Conservation (phyloP, 495 filamentous ascomycete species). For the Hypoxylon intermedium region DNA sequence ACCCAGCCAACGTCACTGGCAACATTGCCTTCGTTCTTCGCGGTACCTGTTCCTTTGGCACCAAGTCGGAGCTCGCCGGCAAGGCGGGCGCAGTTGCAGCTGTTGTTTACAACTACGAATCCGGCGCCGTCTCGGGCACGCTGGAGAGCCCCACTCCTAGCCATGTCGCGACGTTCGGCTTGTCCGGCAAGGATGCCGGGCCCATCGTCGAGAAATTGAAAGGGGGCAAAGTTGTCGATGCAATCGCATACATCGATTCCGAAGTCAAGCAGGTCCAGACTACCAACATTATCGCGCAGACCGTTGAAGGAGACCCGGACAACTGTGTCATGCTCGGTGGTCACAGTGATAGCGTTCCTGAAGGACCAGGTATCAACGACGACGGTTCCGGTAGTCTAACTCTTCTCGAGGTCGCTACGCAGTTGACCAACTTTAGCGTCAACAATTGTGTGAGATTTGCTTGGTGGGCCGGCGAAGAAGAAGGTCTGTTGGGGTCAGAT, state of each 20-base stretch:
- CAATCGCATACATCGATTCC: constrained; percentile 64
- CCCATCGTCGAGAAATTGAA: constrained; percentile 56
- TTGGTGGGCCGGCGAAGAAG: constrained; percentile 66
- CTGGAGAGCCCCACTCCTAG: constrained; percentile 58
- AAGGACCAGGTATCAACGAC: constrained; percentile 59
- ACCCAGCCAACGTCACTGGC: constrained; percentile 49
- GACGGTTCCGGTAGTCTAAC: constrained; percentile 62
- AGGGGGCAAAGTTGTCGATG: constrained; percentile 54
- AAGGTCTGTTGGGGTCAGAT: constrained; percentile 63
- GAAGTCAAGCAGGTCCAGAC: constrained; percentile 54
- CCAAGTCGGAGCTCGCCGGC: constrained; percentile 63
- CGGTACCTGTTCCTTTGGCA: constrained; percentile 66
- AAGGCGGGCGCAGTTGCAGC: constrained; percentile 66
- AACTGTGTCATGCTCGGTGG: constrained; percentile 66
- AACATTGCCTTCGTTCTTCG: constrained; percentile 64
- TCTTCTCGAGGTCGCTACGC: constrained; percentile 61
- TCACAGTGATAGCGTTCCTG: constrained; percentile 61
- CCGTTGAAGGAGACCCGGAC: constrained; percentile 58
- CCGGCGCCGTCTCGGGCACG: constrained; percentile 58
- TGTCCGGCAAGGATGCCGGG: constrained; percentile 59
- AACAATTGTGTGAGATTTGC: constrained; percentile 65
- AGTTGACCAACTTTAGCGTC: constrained; percentile 56
- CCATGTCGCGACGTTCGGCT: constrained; percentile 65
- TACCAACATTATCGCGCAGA: constrained; percentile 63
- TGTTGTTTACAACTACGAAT: constrained; percentile 65